These are phyloP conservation scores for Ammopiptanthus mongolicus DNA, from an alignment of 306 rosid species.

Conservation along the genomic window DNA sequence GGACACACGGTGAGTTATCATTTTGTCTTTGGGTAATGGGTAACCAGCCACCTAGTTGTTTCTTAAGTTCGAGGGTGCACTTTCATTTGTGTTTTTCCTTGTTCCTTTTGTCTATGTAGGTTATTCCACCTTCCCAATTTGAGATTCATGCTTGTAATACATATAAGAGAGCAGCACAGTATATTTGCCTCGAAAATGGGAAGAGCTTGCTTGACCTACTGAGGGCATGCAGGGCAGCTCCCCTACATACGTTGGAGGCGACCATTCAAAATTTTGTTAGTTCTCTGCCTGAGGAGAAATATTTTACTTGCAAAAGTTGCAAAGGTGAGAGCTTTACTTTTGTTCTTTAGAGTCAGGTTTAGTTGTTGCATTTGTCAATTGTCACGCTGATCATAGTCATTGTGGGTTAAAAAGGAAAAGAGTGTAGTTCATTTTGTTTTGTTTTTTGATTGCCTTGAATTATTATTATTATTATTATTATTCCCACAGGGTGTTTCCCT, in stretches of 20 bases:
- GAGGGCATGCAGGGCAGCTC: constrained; percentile 72
- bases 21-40: constrained; percentile 19
- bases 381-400: constrained; percentile 8
- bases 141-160: constrained; percentile 97
- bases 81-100: constrained; percentile 21
- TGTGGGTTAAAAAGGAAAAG: not conserved
- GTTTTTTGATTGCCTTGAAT: constrained; percentile 8
- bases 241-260: constrained; percentile 69
- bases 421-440: not conserved
- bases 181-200: constrained; percentile 92
- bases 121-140: constrained; percentile 87
- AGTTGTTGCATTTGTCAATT: constrained; percentile 14
- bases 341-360: not conserved
- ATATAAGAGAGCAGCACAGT: constrained; percentile 91
- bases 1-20: constrained; percentile 68
- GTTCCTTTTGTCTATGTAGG: constrained; percentile 35
- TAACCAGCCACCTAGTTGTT: constrained; percentile 11
- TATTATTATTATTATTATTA: constrained; percentile 4
- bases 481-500: constrained; percentile 63
- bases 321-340: constrained; percentile 55
- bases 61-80: constrained; percentile 1
- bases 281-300: constrained; percentile 62
- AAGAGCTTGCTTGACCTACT: constrained; percentile 87
- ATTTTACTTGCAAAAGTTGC: constrained; percentile 78
- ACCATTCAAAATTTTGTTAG: constrained; percentile 67